phyloP scores from a whole-genome alignment of 2,329 filamentous ascomycete genomes.

The Sporothrix sp. region DNA sequence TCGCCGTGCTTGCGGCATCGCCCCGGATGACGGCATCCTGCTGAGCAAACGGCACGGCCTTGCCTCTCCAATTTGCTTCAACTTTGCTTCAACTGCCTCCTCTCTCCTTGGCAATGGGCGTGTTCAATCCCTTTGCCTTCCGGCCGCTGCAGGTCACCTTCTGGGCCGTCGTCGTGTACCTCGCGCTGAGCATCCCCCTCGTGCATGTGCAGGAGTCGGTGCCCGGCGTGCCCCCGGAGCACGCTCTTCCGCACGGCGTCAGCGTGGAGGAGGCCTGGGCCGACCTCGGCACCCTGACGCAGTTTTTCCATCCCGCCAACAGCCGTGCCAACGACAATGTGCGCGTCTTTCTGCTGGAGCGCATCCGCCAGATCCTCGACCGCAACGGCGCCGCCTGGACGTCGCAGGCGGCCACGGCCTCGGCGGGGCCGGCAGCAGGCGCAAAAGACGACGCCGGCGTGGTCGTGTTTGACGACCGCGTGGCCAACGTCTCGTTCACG shows the following conservation, averaged over 20 bases:
- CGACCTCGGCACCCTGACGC: constrained; percentile 68
- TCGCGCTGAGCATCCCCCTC: constrained; percentile 64
- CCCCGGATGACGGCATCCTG: not conserved
- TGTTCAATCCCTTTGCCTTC: constrained; percentile 59
- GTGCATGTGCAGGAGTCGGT: constrained; percentile 68
- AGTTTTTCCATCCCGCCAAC: constrained; percentile 79
- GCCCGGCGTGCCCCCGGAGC: constrained; percentile 51
- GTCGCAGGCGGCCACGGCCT: constrained; percentile 25
- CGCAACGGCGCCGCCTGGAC: constrained; percentile 45
- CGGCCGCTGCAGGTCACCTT: constrained; percentile 72
- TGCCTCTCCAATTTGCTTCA: not conserved
- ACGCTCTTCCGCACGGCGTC: constrained; percentile 47
- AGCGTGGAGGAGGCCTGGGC: constrained; percentile 80
- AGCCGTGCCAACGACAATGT: constrained; percentile 73
- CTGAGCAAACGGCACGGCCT: not conserved
- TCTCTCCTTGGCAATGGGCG: constrained; percentile 8
- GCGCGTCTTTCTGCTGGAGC: constrained; percentile 61
- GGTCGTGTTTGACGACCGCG: constrained; percentile 63
- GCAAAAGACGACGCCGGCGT: constrained; percentile 28
- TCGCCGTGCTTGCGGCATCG: not conserved
- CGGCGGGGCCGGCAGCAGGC: not conserved
- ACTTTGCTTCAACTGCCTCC: not conserved
- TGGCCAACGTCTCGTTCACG: constrained; percentile 65
- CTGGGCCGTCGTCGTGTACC: constrained; percentile 65
- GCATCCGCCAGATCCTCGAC: constrained; percentile 60